Evolutionary conservation across 768 basidiomycete genomes (phyloP).

Genomic region (Tulasnella sp.): DNA sequence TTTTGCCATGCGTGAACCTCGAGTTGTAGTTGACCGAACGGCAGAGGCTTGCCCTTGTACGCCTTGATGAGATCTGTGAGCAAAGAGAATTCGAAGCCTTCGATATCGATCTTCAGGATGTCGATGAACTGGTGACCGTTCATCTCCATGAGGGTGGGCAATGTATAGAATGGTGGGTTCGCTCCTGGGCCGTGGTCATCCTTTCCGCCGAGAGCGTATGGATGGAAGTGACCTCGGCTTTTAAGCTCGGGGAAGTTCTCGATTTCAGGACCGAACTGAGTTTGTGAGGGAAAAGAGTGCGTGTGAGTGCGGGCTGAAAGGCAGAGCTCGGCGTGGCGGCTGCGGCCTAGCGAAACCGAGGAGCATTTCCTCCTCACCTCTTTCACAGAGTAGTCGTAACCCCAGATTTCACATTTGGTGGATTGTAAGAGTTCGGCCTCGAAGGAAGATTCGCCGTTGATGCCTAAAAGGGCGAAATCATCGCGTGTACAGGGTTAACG

Average conservation of each 20-base stretch:
- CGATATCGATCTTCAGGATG: constrained; percentile 17
- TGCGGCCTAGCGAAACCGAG: neutral
- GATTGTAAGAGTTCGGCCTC: constrained; percentile 14
- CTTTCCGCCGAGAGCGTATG: constrained; percentile 13
- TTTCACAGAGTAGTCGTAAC: constrained; percentile 15
- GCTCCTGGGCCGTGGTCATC: constrained; percentile 12
- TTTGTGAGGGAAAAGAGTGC: neutral
- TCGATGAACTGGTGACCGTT: constrained; percentile 16
- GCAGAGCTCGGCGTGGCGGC: neutral
- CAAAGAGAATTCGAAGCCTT: constrained; percentile 15
- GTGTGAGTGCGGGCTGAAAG: neutral
- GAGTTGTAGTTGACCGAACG: constrained; percentile 16
- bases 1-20: constrained; percentile 14
- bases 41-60: constrained; percentile 10
- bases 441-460: constrained; percentile 16
- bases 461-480: neutral
- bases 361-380: neutral
- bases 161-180: constrained; percentile 13
- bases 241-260: constrained; percentile 9
- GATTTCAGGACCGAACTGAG: constrained; percentile 16
- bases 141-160: constrained; percentile 14
- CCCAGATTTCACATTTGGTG: constrained; percentile 13
- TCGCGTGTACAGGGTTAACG: neutral
- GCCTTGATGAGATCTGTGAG: constrained; percentile 9
- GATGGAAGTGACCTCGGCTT: constrained; percentile 14